phyloP scores from a whole-genome alignment of 805 yeast genomes.

The Ogataea zsoltii region DNA sequence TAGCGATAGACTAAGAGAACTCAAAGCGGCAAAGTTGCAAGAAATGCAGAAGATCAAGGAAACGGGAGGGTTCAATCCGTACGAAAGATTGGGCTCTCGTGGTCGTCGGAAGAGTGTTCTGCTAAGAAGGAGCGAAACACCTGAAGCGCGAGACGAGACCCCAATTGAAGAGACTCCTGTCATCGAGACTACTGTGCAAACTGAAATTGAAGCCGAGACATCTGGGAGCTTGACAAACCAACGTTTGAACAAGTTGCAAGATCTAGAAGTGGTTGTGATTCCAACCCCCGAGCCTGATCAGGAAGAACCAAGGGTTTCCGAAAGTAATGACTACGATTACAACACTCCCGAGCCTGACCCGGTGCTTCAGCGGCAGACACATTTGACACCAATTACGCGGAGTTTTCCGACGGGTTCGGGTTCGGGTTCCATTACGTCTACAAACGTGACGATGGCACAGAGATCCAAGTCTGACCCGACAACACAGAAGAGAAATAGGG shows the following conservation, averaged over 20 bases:
- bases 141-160: neutral
- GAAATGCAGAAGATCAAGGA: conserved; percentile 11
- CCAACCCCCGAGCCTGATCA: conserved; percentile 17
- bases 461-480: conserved; percentile 4
- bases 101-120: conserved; percentile 9
- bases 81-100: conserved; percentile 1
- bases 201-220: conserved; percentile 1
- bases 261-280: conserved; percentile 10
- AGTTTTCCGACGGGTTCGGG: neutral
- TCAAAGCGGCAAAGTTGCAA: conserved; percentile 12
- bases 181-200: neutral
- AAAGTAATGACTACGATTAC: neutral
- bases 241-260: conserved; percentile 1
- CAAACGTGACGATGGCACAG: neutral
- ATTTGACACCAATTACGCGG: neutral
- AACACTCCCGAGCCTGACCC: conserved; percentile 1
- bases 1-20: conserved; percentile 3
- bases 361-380: no score
- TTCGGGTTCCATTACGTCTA: neutral
- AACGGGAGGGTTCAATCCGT: conserved; percentile 3
- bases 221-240: neutral
- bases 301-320: no score
- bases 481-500: neutral
- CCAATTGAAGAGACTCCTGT: neutral
- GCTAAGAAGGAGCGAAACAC: neutral